Evolutionary conservation across 2,329 filamentous ascomycete genomes (phyloP), one percentile per base, ranked within the genome.

Genomic region (Trichophyton simii): DNA sequence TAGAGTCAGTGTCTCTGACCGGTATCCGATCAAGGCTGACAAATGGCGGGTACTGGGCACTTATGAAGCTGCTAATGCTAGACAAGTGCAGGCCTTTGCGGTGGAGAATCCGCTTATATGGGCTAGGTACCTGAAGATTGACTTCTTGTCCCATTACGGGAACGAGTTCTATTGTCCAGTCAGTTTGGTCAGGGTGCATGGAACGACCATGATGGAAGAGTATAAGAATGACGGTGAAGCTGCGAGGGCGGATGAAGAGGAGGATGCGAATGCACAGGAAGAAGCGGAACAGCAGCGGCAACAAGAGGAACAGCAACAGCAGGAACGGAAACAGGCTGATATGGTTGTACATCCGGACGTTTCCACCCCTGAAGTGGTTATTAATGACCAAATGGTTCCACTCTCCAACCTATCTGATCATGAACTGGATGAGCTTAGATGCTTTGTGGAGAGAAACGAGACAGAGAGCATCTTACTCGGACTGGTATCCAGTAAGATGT

Each of bases 161-260:
- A 95, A 91, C 67, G 94, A 99, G 72, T 99, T 89, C 72, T 99
- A 96, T 72, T 99, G 94, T 69, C 94, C 94, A 0, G 78, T 99
- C 15, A 96, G 92, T 63, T 76, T 99, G 18, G 79, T 99, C 60
- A 84, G 94, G 60, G 88, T 99, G 3, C 94, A 99, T 73, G 94
- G 94, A 5, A 96, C 85, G 20, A 87, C 92, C 0, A 94, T 96
- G 78, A 88, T 99, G 85, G 84, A 97, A 68, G 91, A 99, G 71
- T 91, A 92, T 61, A 89, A 88, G 77, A 90, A 92, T 70, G 88
- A 95, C 61, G 86, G 88, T 61, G 89, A 95, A 65, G 78, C 80
- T 46, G 78, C 80, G 18, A 76, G 80, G 41, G 78, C 75, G 0
- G 81, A 83, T 9, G 77, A 82, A 15, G 82, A 83, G 61, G 82